Evolutionary conservation across 805 yeast genomes (phyloP), one percentile per base, ranked within the genome.

Genomic region (Wickerhamiella shivajii): DNA sequence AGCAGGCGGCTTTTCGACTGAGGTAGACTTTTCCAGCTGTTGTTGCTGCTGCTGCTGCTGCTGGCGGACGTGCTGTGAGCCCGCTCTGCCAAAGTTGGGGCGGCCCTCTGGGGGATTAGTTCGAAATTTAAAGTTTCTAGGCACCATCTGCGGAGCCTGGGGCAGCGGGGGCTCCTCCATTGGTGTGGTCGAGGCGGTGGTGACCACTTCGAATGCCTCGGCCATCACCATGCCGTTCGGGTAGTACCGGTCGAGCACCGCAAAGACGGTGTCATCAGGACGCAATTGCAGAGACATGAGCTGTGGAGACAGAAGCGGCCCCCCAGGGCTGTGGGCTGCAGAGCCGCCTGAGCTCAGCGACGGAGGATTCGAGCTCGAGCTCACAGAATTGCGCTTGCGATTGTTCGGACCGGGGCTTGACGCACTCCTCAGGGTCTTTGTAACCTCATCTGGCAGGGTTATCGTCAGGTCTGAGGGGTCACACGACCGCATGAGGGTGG

Each of bases 161-260:
- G 38, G 38, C 17, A 13, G 19, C 3, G 11, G 18, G 11, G 12
- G 10, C 5, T 18, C 25, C 11, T 20, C 24, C 3, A 20, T 13
- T 20, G 11, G 22, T 7, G 7, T 20, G 22, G 22, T 20, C 10
- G 22, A 20, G 22, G 22, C 22, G 10, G 11, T 20, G 12, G 31
- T 7, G 22, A 67, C 78, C 10, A 77, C 62, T 2, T 76, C 50
- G 19, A 78, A 60, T 0, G 87, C 77, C 31, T 76, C 81, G 12
- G 58, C 55, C 64, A 75, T 66, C 2, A 51, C 42, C 84, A 77
- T 78, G 0, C 83, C 81, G n/a, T 58, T 50, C 0, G 84, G 80
- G 47, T 57, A 78, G 44, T 64, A 66, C 14, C 57, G 56, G 38
- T 77, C 84, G 6, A 79, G 43, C 0, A 77, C 44, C 7, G 56